Evolutionary conservation across 495 filamentous ascomycete genomes (phyloP), one percentile per base, ranked within the genome.

Genomic region (Aspergillus funiculosus): DNA sequence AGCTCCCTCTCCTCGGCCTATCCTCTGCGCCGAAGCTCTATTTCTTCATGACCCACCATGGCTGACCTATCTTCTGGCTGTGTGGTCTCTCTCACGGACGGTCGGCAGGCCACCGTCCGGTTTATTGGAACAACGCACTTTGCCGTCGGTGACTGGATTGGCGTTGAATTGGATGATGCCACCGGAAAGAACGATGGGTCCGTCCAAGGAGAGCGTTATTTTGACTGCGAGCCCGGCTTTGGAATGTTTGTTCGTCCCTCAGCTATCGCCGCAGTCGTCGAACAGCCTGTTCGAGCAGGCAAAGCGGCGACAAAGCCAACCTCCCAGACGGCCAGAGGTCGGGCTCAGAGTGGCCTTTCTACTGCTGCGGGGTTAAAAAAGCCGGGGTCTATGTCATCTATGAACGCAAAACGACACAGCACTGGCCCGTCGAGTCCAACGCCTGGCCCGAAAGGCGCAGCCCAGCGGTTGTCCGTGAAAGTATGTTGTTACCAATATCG

Each of bases 101-200:
- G 87, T 58, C 85, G 83, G 50, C 74, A 74, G 43, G 92, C 74
- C 54, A 81, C 76, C 47, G 75, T 97, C 32, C 86, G 87, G 55
- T 98, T 82, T 62, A 65, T 87, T 48, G 92, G 92, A 50, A 70
- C 74, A 32, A 86, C 90, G 19, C 67, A 77, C 48, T 95, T 97
- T 63, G 80, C 87, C 24, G 59, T 63, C 3, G 94, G 89, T 42
- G 83, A 87, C 20, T 98, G 91, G 88, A 71, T 95, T 39, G 92
- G 92, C 39, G 75, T 97, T 34, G 90, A 95, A 73, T 77, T 98
- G 47, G 81, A 86, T 29, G 84, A 85, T 26, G 69, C 79, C n/a
- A 76, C 73, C 8, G 92, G 92, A 8, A 97, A 98, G 68, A 97
- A 98, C 57, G 88, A 98, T 74, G 92, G 92, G 52, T 79, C 83